These are phyloP conservation scores for Phytopythium mirpurense DNA, from an alignment of 352 stramenopile species.

Conservation along the genomic window DNA sequence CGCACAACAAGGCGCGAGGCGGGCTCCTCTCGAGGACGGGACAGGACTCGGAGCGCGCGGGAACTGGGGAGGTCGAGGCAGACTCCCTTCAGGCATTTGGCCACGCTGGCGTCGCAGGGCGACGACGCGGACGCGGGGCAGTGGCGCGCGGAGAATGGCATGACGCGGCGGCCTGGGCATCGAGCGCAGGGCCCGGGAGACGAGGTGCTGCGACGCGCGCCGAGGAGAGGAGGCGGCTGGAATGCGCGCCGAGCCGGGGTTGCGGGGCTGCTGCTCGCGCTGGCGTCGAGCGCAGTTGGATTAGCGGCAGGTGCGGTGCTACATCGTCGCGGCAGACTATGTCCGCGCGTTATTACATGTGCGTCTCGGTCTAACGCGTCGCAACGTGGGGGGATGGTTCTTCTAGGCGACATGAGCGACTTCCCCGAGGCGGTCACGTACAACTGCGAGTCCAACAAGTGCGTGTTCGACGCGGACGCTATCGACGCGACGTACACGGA, in stretches of 20 bases:
- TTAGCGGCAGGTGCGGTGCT: not conserved
- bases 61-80: no score
- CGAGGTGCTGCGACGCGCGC: not conserved
- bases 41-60: no score
- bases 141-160: slow-evolving; percentile 13
- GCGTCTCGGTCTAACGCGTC: not conserved
- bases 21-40: no score
- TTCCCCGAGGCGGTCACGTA: slow-evolving; percentile 40
- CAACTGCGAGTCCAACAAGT: slow-evolving; percentile 39
- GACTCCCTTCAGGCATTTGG: no score
- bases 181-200: not conserved
- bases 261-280: not conserved
- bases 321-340: no score
- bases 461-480: slow-evolving; percentile 37
- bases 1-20: no score
- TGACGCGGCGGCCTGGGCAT: slow-evolving; percentile 1
- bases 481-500: slow-evolving; percentile 27
- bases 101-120: slow-evolving; percentile 4
- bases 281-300: not conserved
- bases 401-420: slow-evolving; percentile 12
- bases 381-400: no score
- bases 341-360: not conserved
- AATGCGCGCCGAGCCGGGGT: not conserved
- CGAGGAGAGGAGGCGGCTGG: not conserved
- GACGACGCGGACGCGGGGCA: not conserved